Percentiles rank a stretch among this genome's conserved stretches.
phyloP scores from a whole-genome alignment of 2,329 filamentous ascomycete genomes.

The Dothidotthia symphoricarpi region DNA sequence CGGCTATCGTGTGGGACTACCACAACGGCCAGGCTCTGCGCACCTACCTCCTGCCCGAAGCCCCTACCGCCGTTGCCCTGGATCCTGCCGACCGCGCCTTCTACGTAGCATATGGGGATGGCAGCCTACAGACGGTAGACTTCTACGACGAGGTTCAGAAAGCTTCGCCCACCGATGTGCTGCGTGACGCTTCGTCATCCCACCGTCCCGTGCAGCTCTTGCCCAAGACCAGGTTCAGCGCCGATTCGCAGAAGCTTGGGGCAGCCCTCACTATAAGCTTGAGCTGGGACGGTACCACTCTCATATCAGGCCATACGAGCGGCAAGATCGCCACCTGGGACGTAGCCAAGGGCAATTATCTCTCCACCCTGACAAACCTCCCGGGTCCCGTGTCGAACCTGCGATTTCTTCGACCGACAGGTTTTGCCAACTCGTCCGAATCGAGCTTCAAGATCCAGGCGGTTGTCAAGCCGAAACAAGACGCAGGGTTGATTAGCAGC shows the following conservation, averaged over 20 bases:
- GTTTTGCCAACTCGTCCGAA: constrained; percentile 41
- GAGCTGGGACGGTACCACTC: constrained; percentile 76
- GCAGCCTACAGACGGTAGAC: constrained; percentile 75
- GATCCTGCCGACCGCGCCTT: constrained; percentile 83
- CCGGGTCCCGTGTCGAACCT: constrained; percentile 83
- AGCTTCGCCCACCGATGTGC: constrained; percentile 40
- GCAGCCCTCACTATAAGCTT: constrained; percentile 66
- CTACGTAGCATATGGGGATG: constrained; percentile 77
- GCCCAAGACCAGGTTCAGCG: constrained; percentile 43
- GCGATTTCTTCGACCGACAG: constrained; percentile 64
- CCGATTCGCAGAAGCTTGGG: constrained; percentile 63
- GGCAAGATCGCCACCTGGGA: constrained; percentile 83
- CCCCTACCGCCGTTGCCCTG: constrained; percentile 69
- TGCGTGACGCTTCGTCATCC: constrained; percentile 57
- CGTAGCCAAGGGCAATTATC: constrained; percentile 66
- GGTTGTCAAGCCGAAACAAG: constrained; percentile 78
- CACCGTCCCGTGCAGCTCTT: constrained; percentile 51
- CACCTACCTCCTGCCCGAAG: constrained; percentile 75
- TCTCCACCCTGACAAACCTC: constrained; percentile 66
- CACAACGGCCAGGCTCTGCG: constrained; percentile 72
- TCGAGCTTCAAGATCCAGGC: constrained; percentile 54
- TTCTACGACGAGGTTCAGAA: constrained; percentile 58
- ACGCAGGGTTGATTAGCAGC: constrained; percentile 45
- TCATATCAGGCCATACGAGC: constrained; percentile 77
- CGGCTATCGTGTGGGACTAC: constrained; percentile 91